Conservation (phyloP, 148 eudicot genomes). For the Camellia granthamiana region DNA sequence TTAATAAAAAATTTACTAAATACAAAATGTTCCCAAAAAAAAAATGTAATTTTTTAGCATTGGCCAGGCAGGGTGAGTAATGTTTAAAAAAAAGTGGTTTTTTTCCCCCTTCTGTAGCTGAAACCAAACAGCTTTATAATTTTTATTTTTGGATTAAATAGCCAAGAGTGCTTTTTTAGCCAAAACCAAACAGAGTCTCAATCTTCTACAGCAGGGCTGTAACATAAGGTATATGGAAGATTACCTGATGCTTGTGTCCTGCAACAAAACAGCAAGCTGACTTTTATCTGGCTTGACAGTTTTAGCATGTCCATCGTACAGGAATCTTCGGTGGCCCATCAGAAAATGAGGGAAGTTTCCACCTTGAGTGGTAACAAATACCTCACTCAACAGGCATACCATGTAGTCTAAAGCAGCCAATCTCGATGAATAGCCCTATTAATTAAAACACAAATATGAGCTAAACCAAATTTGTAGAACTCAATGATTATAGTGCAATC, state of each 20-base stretch:
- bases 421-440: conserved; percentile 76
- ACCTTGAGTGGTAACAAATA: conserved; percentile 81
- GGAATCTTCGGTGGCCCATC: conserved; percentile 75
- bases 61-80: too few relatives aligned
- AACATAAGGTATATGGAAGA: background rate
- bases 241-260: conserved; percentile 65
- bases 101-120: too few relatives aligned
- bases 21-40: too few relatives aligned
- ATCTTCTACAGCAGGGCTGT: background rate
- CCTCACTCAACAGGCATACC: conserved; percentile 79
- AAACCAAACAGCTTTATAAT: background rate
- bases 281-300: conserved; percentile 78
- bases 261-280: conserved; percentile 60
- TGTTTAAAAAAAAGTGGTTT: too few relatives aligned
- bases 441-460: conserved; percentile 12
- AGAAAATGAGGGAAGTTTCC: conserved; percentile 94
- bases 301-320: conserved; percentile 83
- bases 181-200: background rate
- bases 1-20: too few relatives aligned
- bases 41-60: too few relatives aligned
- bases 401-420: conserved; percentile 84
- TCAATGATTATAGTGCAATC: background rate
- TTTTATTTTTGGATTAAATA: background rate
- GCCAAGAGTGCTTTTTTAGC: too few relatives aligned
- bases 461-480: background rate